phyloP scores from a whole-genome alignment of 1,139 yeast species.

The Meyerozyma elateridarum region DNA sequence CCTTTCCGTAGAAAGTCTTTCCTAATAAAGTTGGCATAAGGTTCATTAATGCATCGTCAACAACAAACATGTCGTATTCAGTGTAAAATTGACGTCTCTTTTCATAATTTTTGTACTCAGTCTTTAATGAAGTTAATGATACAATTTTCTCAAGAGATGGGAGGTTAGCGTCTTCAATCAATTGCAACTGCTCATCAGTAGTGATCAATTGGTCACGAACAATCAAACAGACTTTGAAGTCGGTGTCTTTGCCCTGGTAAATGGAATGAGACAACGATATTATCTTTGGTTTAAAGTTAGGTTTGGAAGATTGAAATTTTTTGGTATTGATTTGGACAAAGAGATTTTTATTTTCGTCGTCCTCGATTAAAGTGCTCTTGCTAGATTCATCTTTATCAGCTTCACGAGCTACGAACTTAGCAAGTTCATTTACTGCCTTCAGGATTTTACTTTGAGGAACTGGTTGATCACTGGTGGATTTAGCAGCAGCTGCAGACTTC shows the following conservation, averaged over 20 bases:
- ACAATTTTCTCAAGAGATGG: slow-evolving; percentile 46
- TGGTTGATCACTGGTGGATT: background rate
- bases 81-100: slow-evolving; percentile 60
- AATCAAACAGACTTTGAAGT: slow-evolving; percentile 64
- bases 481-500: background rate
- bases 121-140: slow-evolving; percentile 55
- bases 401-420: slow-evolving; percentile 9
- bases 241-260: slow-evolving; percentile 27
- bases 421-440: slow-evolving; percentile 5
- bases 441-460: background rate
- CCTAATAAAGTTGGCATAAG: slow-evolving; percentile 81
- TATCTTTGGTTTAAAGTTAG: slow-evolving; percentile 68
- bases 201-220: slow-evolving; percentile 63
- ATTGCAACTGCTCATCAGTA: slow-evolving; percentile 53
- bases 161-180: slow-evolving; percentile 52
- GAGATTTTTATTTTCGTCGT: slow-evolving; percentile 49
- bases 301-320: slow-evolving; percentile 58
- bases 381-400: slow-evolving; percentile 22
- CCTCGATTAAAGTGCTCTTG: slow-evolving; percentile 34
- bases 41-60: slow-evolving; percentile 78
- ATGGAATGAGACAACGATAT: slow-evolving; percentile 52
- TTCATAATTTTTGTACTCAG: slow-evolving; percentile 65
- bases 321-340: slow-evolving; percentile 61
- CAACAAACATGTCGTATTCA: slow-evolving; percentile 68
- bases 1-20: slow-evolving; percentile 60